These are phyloP conservation scores for Lomentospora prolificans DNA, from an alignment of 2,329 filamentous ascomycete species.

Conservation along the genomic window DNA sequence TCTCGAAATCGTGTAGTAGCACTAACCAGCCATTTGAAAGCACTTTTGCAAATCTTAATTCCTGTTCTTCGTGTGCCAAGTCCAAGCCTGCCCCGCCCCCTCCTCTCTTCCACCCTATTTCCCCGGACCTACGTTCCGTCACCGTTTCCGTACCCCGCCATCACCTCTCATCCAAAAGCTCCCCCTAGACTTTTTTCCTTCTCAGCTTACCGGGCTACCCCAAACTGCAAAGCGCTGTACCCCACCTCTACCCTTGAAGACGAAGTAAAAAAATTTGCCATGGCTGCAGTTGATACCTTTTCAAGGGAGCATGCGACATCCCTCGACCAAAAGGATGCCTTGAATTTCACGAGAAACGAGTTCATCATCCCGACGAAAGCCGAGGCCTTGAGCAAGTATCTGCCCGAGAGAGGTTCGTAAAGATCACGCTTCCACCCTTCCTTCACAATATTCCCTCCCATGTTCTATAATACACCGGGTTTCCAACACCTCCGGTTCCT, in stretches of 20 bases:
- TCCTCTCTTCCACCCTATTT: not conserved
- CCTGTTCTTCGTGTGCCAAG: too few relatives aligned
- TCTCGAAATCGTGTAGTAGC: not conserved
- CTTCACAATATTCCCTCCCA: not conserved
- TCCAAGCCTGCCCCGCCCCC: too few relatives aligned
- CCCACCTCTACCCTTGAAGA: not conserved
- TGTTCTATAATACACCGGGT: slow-evolving; percentile 1
- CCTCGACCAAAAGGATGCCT: slow-evolving; percentile 45
- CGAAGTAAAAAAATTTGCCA: not conserved
- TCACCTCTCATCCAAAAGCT: not conserved
- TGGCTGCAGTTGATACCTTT: slow-evolving; percentile 1
- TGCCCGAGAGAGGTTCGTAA: slow-evolving; percentile 15
- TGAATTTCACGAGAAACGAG: slow-evolving; percentile 48
- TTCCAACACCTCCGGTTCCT: not conserved
- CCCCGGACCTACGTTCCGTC: not conserved
- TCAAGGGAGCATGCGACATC: slow-evolving; percentile 10
- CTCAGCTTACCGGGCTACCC: not conserved
- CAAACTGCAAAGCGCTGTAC: not conserved
- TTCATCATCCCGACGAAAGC: slow-evolving; percentile 57
- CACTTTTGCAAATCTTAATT: not conserved
- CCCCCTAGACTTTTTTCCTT: not conserved
- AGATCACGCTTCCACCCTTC: not conserved
- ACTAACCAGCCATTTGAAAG: not conserved
- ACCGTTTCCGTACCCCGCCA: not conserved
- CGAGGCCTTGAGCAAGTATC: slow-evolving; percentile 19